These are phyloP conservation scores for Rhizoclosmatium globosum DNA, from an alignment of 192 early-diverging fungal genomes.

Conservation along the genomic window DNA sequence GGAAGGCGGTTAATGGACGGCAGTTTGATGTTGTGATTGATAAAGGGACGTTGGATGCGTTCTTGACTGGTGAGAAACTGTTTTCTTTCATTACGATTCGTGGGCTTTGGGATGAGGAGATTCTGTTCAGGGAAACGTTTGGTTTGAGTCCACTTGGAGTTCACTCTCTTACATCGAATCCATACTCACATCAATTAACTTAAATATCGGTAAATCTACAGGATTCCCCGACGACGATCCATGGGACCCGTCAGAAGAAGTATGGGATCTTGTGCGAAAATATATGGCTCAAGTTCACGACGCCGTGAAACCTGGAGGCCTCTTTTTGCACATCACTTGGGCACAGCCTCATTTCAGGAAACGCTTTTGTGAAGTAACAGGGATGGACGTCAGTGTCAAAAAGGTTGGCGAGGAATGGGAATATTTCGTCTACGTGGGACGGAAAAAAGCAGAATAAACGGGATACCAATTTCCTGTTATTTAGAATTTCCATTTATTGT, in stretches of 20 bases:
- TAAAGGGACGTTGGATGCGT: slow-evolving; percentile 92
- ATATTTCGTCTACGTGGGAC: slow-evolving; percentile 40
- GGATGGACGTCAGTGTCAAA: slow-evolving; percentile 61
- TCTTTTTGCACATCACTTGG: slow-evolving; percentile 90
- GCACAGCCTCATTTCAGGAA: slow-evolving; percentile 90
- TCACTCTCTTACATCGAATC: too few species aligned
- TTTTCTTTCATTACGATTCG: not conserved
- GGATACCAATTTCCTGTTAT: too few species aligned
- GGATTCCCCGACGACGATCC: slow-evolving; percentile 71
- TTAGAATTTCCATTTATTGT: too few species aligned
- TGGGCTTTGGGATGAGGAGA: too few species aligned
- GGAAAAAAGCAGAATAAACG: slow-evolving; percentile 7
- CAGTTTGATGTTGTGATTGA: slow-evolving; percentile 83
- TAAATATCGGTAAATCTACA: not conserved
- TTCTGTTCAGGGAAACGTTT: too few species aligned
- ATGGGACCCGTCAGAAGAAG: slow-evolving; percentile 83
- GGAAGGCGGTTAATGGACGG: slow-evolving; percentile 30
- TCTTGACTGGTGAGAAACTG: slow-evolving; percentile 71
- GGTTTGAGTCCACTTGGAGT: too few species aligned
- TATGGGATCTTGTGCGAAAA: slow-evolving; percentile 66
- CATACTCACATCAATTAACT: too few species aligned
- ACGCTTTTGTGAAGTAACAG: slow-evolving; percentile 66
- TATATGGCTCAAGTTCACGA: slow-evolving; percentile 83
- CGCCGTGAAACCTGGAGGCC: slow-evolving; percentile 76
- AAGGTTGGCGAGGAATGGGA: slow-evolving; percentile 53